Percentiles rank a stretch among this genome's conserved stretches.
Evolutionary conservation across 2,329 filamentous ascomycete species (phyloP).

Genomic region (Colletotrichum magnum): DNA sequence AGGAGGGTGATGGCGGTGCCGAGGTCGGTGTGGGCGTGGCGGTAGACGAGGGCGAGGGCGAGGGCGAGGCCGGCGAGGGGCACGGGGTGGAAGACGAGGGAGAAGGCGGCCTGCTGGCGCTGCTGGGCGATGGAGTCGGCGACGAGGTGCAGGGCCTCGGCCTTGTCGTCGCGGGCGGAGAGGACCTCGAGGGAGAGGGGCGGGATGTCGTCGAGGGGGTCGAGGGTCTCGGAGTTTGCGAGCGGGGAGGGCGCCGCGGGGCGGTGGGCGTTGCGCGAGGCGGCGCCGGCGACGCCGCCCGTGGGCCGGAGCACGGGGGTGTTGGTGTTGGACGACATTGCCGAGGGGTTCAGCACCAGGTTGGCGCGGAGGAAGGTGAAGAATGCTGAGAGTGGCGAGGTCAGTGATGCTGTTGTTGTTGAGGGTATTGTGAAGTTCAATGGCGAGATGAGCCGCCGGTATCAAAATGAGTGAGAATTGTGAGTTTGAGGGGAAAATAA

Average conservation of each 20-base stretch:
- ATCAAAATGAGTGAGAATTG: conserved; percentile 2
- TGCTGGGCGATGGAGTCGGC: conserved; percentile 89
- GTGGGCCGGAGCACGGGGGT: conserved; percentile 74
- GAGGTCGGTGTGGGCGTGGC: conserved; percentile 65
- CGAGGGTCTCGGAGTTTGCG: conserved; percentile 56
- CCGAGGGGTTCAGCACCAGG: conserved; percentile 75
- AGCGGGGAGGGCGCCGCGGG: conserved; percentile 54
- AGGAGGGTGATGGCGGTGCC: conserved; percentile 70
- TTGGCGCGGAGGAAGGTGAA: conserved; percentile 87
- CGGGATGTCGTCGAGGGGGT: conserved; percentile 67
- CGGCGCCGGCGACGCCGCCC: conserved; percentile 5
- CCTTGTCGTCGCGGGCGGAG: conserved; percentile 70
- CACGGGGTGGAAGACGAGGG: conserved; percentile 75
- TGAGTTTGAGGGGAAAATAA: background rate
- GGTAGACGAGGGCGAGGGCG: conserved; percentile 60
- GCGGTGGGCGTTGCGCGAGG: conserved; percentile 49
- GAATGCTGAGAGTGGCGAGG: conserved; percentile 73
- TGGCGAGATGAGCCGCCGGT: no score
- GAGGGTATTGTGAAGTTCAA: background rate
- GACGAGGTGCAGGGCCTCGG: conserved; percentile 79
- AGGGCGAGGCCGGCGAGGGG: conserved; percentile 63
- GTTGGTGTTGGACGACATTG: conserved; percentile 74
- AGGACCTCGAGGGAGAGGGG: conserved; percentile 74
- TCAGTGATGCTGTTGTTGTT: conserved; percentile 33
- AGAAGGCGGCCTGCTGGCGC: conserved; percentile 75